Evolutionary conservation across 257 asterid species (phyloP).

Genomic region (Solanum tarapatanum): DNA sequence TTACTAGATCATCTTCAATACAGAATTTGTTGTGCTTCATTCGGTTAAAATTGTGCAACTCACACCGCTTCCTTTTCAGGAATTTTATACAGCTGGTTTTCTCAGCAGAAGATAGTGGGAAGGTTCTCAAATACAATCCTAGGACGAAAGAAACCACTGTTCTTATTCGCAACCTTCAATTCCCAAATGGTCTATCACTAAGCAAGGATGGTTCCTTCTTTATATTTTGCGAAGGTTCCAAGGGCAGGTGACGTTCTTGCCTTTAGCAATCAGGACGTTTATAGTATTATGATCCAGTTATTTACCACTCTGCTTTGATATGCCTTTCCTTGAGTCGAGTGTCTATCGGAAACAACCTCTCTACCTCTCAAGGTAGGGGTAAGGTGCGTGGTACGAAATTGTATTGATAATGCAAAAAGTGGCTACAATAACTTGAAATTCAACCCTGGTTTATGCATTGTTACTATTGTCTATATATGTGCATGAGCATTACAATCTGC

Average conservation of each 20-base stretch:
- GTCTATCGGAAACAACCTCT: background rate
- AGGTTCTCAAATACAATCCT: slow-evolving; percentile 69
- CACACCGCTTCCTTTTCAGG: slow-evolving; percentile 22
- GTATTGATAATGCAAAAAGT: background rate
- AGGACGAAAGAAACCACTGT: slow-evolving; percentile 60
- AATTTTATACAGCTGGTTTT: slow-evolving; percentile 69
- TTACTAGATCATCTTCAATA: background rate
- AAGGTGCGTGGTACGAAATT: background rate
- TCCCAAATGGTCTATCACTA: slow-evolving; percentile 79
- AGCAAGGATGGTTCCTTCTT: slow-evolving; percentile 84
- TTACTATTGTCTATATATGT: background rate
- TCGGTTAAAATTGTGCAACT: background rate
- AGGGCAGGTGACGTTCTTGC: slow-evolving; percentile 45
- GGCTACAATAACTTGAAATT: background rate
- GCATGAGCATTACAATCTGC: background rate
- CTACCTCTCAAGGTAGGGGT: background rate
- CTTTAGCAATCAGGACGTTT: background rate
- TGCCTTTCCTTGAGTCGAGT: background rate
- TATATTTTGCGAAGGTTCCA: slow-evolving; percentile 63
- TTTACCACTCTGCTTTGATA: background rate
- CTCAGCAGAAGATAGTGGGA: slow-evolving; percentile 73
- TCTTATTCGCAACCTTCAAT: slow-evolving; percentile 59
- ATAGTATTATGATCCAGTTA: background rate
- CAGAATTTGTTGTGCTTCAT: background rate
- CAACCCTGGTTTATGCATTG: background rate